Evolutionary conservation across 1,139 yeast species (phyloP), one percentile per base, ranked within the genome.

Genomic region (Meyerozyma guilliermondii): DNA sequence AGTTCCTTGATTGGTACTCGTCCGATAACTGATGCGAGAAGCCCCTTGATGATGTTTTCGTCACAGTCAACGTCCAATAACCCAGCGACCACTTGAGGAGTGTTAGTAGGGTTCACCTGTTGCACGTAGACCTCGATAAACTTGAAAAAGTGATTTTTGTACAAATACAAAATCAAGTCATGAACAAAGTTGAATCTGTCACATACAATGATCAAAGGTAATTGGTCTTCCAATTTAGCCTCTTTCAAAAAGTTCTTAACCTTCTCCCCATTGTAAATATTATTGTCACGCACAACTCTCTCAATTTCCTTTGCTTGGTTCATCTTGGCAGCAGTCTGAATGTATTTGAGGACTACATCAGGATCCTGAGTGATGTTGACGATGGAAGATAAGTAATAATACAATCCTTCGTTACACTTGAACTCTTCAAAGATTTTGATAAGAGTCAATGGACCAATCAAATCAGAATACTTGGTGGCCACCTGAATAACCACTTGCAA

Each of bases 121-220:
- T 92, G 98, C 44, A 94, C 98, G 58, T 92, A 92, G 41, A 92
- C 96, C 68, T 92, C 98, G 65, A 92, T 92, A 55, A 91, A 92
- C 66, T 92, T 88, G 80, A 89, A 87, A 68, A 82, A 91, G 66
- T 91, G 92, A 66, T 91, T 87, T 71, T 92, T 92, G 82, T 92
- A 92, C 63, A 92, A 77, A 68, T 87, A 92, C 59, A 92, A 77
- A 45, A 92, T 83, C 71, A 92, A 79, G 65, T 92, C 99, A 63
- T 92, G 98, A 45, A 92, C 91, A 63, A 82, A 92, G 64, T 84
- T 77, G 68, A 77, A 88, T 60, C 97, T 80, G 71, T 92, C 98
- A 70, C 98, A 91, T 38, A 92, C 97, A 65, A 94, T 87, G 53
- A 94, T 89, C 66, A 92, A 80, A 39, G 99, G 98, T 54, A 94